Evolutionary conservation across 345 rosid species (phyloP).

Genomic region (Hibiscus trionum): DNA sequence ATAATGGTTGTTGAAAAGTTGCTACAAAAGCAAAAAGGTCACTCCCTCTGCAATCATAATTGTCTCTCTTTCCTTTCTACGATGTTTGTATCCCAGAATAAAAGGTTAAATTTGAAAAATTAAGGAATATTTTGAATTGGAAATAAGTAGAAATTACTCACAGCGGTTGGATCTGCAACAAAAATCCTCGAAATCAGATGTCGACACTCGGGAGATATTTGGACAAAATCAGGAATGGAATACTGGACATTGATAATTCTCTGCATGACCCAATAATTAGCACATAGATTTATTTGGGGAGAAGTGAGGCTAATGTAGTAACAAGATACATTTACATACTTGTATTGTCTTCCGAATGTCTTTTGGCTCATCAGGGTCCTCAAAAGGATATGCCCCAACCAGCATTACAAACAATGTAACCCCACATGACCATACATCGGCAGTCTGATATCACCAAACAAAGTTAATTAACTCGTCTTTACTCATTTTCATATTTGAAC

Average conservation of each 20-base stretch:
- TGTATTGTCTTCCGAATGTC: constrained; percentile 82
- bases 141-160: constrained; percentile 20
- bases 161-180: constrained; percentile 68
- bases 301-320: background rate
- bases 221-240: constrained; percentile 66
- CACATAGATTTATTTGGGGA: background rate
- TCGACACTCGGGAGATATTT: constrained; percentile 67
- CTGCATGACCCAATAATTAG: constrained; percentile 30
- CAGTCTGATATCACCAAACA: constrained; percentile 46
- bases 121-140: background rate
- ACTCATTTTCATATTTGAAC: background rate
- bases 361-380: constrained; percentile 90
- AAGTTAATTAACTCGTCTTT: background rate
- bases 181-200: constrained; percentile 85
- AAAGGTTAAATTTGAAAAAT: background rate
- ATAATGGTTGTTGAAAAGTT: background rate
- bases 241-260: constrained; percentile 82
- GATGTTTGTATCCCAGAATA: background rate
- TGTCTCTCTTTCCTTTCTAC: background rate
- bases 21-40: background rate
- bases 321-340: constrained; percentile 24
- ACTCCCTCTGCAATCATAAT: background rate
- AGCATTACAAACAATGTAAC: constrained; percentile 92
- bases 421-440: constrained; percentile 98
- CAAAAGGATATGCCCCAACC: constrained; percentile 93